Percentiles rank a stretch among this genome's conserved stretches.
phyloP scores from a whole-genome alignment of 495 filamentous ascomycete species.

The Tuber borchii region DNA sequence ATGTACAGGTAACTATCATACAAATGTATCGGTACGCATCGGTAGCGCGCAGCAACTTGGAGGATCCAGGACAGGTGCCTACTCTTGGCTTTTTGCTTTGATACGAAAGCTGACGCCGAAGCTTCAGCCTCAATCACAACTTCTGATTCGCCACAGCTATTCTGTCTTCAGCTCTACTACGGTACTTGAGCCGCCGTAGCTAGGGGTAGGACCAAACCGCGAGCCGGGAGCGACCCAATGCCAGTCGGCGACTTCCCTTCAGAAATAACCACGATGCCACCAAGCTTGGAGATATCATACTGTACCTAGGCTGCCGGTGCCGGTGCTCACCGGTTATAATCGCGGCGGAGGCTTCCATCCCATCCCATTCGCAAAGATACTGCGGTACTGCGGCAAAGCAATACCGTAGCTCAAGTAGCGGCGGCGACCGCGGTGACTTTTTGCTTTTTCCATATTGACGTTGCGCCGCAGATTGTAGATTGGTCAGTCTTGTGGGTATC shows the following conservation, averaged over 20 bases:
- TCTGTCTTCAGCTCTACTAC: neutral
- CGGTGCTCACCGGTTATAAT: neutral
- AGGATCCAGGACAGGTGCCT: neutral
- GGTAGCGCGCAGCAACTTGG: neutral
- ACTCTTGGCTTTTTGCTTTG: neutral
- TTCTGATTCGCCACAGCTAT: neutral
- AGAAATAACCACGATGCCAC: neutral
- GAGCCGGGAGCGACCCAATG: neutral
- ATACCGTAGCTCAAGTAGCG: neutral
- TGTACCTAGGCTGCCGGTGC: too few species aligned
- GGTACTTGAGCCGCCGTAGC: neutral
- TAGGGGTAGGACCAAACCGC: neutral
- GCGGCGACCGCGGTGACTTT: neutral
- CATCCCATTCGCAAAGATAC: neutral
- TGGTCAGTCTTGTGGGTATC: neutral
- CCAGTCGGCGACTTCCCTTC: neutral
- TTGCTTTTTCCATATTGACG: neutral
- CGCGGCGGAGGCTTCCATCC: neutral
- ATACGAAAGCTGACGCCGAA: neutral
- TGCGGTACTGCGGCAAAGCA: neutral
- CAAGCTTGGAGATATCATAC: neutral
- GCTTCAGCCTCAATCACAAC: neutral
- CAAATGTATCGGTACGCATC: neutral
- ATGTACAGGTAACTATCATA: neutral
- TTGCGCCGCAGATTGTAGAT: neutral